Base-by-base conservation (phyloP, 2,329 filamentous ascomycete species). In the Epichloe sylvatica region DNA sequence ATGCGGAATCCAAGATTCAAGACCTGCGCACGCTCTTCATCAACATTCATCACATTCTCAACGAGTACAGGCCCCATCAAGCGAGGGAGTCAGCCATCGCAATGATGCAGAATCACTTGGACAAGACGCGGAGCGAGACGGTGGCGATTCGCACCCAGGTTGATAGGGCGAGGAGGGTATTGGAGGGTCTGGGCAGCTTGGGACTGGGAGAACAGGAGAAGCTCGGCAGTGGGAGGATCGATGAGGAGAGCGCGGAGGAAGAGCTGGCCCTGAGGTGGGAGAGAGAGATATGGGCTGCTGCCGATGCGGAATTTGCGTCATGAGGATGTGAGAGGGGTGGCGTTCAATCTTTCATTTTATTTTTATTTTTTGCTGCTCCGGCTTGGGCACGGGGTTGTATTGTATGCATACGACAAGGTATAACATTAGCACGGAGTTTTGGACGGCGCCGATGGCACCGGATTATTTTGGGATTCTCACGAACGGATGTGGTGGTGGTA, bases 11-110 rank as follows among this genome's bases (percentile, higher is more conserved):
- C 40, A 94, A 94, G 63, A 75, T 91, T 43, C 73, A 80, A 42
- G 84, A 97, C 64, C 68, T 98, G 34, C 77, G 84, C 59, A 89
- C 83, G 15, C 70, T 97, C 30, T 83, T 94, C 54, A 82, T 91
- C 64, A 97, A 97, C 64, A 84, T 94, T 60, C 89, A 96, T 67
- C 87, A 94, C 60, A 76, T 95, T 49, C 80, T 97, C 56, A 98
- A 98, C 65, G 83, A 94, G 65, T 97, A 95, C 67, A 78, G 91
- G 34, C 90, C 90, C 9, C 90, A 96, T 63, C 91, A 97, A 68
- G 89, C 90, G 23, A 72, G 91, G 42, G 90, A 96, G 69, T 89
- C 83, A 30, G 72, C 94, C 51, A 94, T 95, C 34, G 69, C 83
- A 56, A 78, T 91, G 71, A 89, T 96, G 84, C 86, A 95, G 67